Evolutionary conservation across 192 early-diverging fungal species (phyloP).

Genomic region (Irineochytrium annulatum): DNA sequence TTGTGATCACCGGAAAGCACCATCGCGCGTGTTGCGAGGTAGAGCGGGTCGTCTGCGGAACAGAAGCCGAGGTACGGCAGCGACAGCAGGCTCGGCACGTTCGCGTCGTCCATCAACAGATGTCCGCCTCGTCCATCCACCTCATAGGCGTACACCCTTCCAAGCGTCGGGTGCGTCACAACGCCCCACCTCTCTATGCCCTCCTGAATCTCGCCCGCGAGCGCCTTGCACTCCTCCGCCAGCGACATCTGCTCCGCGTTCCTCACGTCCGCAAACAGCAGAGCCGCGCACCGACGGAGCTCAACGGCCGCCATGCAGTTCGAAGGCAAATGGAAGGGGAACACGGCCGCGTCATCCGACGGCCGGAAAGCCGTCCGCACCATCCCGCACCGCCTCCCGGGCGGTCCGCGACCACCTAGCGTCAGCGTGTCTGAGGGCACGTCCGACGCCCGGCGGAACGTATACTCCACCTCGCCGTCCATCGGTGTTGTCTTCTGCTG

Average conservation of each 20-base stretch:
- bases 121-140: slow-evolving; percentile 66
- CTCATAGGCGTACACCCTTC: slow-evolving; percentile 63
- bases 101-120: slow-evolving; percentile 69
- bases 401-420: slow-evolving; percentile 34
- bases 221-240: slow-evolving; percentile 30
- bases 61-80: slow-evolving; percentile 62
- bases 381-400: slow-evolving; percentile 29
- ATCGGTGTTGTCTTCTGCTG: slow-evolving; percentile 46
- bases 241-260: too few species aligned
- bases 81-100: slow-evolving; percentile 58
- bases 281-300: slow-evolving; percentile 39
- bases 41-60: slow-evolving; percentile 39
- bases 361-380: slow-evolving; percentile 44
- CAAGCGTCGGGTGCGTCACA: slow-evolving; percentile 45
- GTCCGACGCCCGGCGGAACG: slow-evolving; percentile 21
- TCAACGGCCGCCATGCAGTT: slow-evolving; percentile 64
- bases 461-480: slow-evolving; percentile 10
- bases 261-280: too few species aligned
- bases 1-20: slow-evolving; percentile 61
- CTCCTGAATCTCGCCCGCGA: slow-evolving; percentile 44
- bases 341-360: slow-evolving; percentile 52
- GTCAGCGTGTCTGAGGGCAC: slow-evolving; percentile 43
- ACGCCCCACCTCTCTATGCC: slow-evolving; percentile 52
- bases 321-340: slow-evolving; percentile 53
- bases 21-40: slow-evolving; percentile 54